Evolutionary conservation across 208 protist species (phyloP), one percentile per base, ranked within the genome.

Genomic region (Tritrichomonas foetus): DNA sequence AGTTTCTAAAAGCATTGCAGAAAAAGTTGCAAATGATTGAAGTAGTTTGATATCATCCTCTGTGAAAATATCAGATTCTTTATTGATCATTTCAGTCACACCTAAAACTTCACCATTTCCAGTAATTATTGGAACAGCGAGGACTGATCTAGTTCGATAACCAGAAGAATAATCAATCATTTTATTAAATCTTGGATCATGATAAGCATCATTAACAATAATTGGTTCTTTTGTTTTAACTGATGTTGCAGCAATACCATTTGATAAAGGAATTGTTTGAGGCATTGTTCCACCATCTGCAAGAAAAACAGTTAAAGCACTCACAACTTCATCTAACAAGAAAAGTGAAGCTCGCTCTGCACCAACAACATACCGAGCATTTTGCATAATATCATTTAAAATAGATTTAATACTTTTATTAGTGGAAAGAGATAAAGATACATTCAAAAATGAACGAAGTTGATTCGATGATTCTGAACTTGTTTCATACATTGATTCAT

Each of bases 181-280:
- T 57, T 89, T 89, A 33, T 89, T 89, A 47, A 89, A 89, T 33
- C 41, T 0, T 20, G 78, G 78, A 89, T 89, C 78, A 57, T 89
- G 78, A 57, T 89, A 89, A 20, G 78, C 78, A 57, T 89, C 78
- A n/a, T 89, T 44, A 11, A 89, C 25, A 14, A 89, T 49, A 57
- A 89, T 89, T 0, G 78, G 39, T 1, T 53, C 44, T 57, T 89
- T 89, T 3, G 25, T 44, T 33, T 89, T 57, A 22, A 89, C 78
- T 55, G 78, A 44, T 20, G 20, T 33, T 16, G 78, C 78, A 39
- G 78, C 78, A 22, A 89, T 57, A 61, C 78, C 78, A n/a, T 89
- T 25, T 16, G 41, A 57, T 36, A 89, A n/a, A 55, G 78, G 78
- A 89, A 89, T 57, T 33, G 47, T 39, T 36, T 53, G 47, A 39